Evolutionary conservation across 2,329 filamentous ascomycete species (phyloP), one percentile per base, ranked within the genome.

Genomic region (Trichoderma oligosporum): DNA sequence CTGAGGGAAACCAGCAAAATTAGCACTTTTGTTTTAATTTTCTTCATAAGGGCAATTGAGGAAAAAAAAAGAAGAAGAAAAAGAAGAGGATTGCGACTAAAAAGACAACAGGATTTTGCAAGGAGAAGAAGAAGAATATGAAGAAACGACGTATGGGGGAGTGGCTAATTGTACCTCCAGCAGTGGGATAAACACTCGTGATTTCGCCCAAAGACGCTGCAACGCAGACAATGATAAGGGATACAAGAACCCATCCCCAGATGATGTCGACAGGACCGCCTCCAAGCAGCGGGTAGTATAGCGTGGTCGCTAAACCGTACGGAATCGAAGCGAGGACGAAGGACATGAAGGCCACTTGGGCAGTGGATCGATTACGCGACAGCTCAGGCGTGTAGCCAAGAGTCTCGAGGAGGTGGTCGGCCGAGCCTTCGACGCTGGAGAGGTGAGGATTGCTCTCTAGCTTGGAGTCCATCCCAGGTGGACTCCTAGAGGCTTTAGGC

Each of bases 321-420:
- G 87, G 87, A 60, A 89, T 87, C 2, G 86, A 86, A 46, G 87
- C 86, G 54, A 90, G 80, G 63, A 89, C 86, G 67, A 89, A 90
- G 60, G 84, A 87, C 85, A 88, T 88, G 78, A 88, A 88, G 64
- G 84, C 84, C 53, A 88, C 85, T 70, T 87, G 84, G 62, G 83
- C 76, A 2, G 85, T 88, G 42, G 85, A 87, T 55, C 85, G 80
- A 65, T 80, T 86, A 59, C 85, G 82, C 47, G 77, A 71, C 58
- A 88, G 71, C 71, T 88, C 84, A 55, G 84, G 77, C 70, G 82
- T 83, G 76, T 88, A 88, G 60, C 85, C 85, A 65, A 88, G 76
- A 58, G 79, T 80, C 63, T 81, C 80, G 64, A 88, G 78, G 54
- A 86, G 68, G 68, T 85, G 77, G 68, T 88, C 83, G 64, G 84